Evolutionary conservation across 2,329 filamentous ascomycete genomes (phyloP), one percentile per base, ranked within the genome.

Genomic region (Niveomyces coronatus): DNA sequence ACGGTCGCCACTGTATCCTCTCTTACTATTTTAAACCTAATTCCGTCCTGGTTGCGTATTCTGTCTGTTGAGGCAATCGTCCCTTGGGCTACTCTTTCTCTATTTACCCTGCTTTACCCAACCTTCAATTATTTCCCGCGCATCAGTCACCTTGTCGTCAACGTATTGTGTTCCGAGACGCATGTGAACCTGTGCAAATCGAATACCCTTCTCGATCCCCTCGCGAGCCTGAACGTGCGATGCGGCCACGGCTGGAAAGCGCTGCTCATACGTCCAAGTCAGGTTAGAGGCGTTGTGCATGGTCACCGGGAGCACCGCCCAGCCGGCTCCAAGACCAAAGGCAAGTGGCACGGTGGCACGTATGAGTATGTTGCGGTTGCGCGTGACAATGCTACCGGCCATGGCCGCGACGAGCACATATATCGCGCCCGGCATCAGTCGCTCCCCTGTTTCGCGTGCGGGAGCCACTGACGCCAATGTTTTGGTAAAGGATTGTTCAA

Each of bases 331-430:
- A 45, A 94, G 66, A 48, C 88, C 91, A 30, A 95, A 76, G 15
- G 80, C 79, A 35, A 89, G 62, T 9, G 91, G 91, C 2, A 84
- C 72, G 2, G 79, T 68, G 38, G 81, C 79, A 49, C 91, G 79
- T 38, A 98, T 67, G 45, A 94, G 59, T 45, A 96, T 72, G 60
- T 83, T 88, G 51, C 89, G 79, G 68, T 94, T 93, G 46, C 89
- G 79, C 39, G 85, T 78, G 39, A 95, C 68, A 57, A 98, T 96
- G 61, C 79, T 87, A 50, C 89, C 91, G 24, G 91, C 85, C 88
- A 98, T 95, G 52, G 85, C 80, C 29, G 88, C 82, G 33, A 98
- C 88, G 20, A 95, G 74, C 32, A 96, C 87, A 65, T 96, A 96
- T 49, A 96, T 77, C 43, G 79, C 71, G 18, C 89, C 89, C 23